These are phyloP conservation scores for Mariannaea sp. DNA, from an alignment of 2,329 filamentous ascomycete genomes.

Conservation along the genomic window DNA sequence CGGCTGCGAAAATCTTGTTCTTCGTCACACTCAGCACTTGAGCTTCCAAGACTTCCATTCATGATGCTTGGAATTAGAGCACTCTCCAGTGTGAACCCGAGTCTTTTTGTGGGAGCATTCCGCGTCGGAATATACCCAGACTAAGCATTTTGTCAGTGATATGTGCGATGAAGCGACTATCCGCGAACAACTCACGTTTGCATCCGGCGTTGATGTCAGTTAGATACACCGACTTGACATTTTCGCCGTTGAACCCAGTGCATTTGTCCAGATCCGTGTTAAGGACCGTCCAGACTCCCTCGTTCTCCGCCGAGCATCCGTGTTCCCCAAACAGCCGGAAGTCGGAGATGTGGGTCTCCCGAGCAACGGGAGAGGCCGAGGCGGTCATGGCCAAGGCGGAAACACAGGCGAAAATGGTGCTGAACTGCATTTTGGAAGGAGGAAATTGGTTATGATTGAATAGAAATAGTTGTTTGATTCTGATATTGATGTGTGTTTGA, in stretches of 20 bases:
- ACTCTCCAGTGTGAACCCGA: not conserved
- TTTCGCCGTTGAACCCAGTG: slow-evolving; percentile 20
- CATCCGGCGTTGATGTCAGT: slow-evolving; percentile 25
- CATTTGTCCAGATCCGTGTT: slow-evolving; percentile 32
- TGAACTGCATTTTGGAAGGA: slow-evolving; percentile 23
- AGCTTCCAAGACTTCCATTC: not conserved
- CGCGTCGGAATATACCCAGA: not conserved
- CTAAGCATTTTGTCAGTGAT: not conserved
- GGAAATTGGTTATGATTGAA: no score
- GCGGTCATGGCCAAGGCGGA: slow-evolving; percentile 19
- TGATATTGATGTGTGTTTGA: not conserved
- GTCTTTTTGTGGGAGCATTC: not conserved
- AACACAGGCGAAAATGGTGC: slow-evolving; percentile 17
- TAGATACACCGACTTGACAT: slow-evolving; percentile 22
- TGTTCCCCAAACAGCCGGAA: slow-evolving; percentile 31
- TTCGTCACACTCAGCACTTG: no score
- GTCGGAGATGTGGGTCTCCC: slow-evolving; percentile 34
- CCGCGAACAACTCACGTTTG: slow-evolving; percentile 2
- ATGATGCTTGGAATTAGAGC: not conserved
- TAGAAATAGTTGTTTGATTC: not conserved
- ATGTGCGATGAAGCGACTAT: not conserved
- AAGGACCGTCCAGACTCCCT: slow-evolving; percentile 37
- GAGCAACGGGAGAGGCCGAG: slow-evolving; percentile 22
- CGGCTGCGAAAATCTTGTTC: no score
- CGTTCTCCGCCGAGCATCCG: slow-evolving; percentile 28